Evolutionary conservation across 345 rosid genomes (phyloP), one percentile per base, ranked within the genome.

Genomic region (Brassica incana): DNA sequence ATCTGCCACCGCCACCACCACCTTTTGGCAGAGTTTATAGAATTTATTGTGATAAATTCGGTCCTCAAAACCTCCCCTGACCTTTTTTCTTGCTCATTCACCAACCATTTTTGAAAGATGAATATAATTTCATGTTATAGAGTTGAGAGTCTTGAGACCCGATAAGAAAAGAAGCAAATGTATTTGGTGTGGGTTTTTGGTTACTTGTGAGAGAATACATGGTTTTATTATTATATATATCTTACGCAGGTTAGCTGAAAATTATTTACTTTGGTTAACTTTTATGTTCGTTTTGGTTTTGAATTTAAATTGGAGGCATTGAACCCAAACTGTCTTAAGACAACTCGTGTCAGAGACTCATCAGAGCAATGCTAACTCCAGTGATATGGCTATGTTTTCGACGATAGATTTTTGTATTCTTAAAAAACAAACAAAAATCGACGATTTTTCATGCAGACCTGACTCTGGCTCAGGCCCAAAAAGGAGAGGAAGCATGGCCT

Each of bases 11-110:
- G 2, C 62, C 66, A 9, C 65, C 33, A 0, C 77, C 62, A 40
- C 68, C 62, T 1, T 10, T 15, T 64, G 81, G 59, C 20, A 63
- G 23, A 63, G 67, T 63, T 32, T 14, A 30, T 71, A 36, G 32
- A 25, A 63, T 10, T 65, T 29, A 14, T 54, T 15, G 32, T 36
- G 73, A 59, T 16, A 18, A 23, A 5, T 66, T 14, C 3, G 63
- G 52, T 40, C 62, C 62, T 36, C 65, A 12, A 30, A 61, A 61
- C 75, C 1, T 18, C 10, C n/a, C 65, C 43, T 35, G 65, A 23
- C 63, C 77, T 32, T 40, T 54, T 12, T 65, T 33, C 8, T 15
- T 54, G 25, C 61, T 58, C 58, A 50, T 18, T 40, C 2, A 65
- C 48, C 68, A 68, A 59, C 68, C 67, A 68, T 29, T 38, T 52